Evolutionary conservation across 352 stramenopile genomes (phyloP).

Genomic region (Aphanomyces euteiches): DNA sequence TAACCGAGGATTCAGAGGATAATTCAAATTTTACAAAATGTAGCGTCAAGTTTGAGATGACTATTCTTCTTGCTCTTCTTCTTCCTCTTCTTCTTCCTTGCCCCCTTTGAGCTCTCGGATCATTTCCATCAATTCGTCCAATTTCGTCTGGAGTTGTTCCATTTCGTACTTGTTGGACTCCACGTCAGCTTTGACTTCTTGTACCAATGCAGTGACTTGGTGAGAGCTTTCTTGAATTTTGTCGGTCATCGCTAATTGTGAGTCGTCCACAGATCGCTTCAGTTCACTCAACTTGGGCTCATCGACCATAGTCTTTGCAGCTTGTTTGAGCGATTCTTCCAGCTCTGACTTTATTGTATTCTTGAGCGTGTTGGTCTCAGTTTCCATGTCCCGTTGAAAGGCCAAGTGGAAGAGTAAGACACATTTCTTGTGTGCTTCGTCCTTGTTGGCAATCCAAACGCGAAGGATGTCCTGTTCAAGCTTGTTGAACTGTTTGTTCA

Average conservation of each 20-base stretch:
- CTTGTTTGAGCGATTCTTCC: not conserved
- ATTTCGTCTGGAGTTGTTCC: constrained; percentile 13
- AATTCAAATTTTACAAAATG: too few species aligned
- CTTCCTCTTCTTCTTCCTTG: too few species aligned
- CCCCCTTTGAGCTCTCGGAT: not conserved
- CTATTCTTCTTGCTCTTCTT: too few species aligned
- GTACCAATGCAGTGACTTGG: not conserved
- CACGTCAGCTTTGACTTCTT: not conserved
- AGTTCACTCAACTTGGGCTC: constrained; percentile 18
- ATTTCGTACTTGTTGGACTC: not conserved
- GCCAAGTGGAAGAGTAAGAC: constrained; percentile 20
- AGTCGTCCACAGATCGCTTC: not conserved
- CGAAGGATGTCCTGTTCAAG: not conserved
- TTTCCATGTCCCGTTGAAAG: not conserved
- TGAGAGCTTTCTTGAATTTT: not conserved
- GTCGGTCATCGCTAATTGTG: not conserved
- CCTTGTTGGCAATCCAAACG: constrained; percentile 9
- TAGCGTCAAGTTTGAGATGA: too few species aligned
- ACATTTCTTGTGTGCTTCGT: constrained; percentile 1
- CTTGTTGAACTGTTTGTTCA: not conserved
- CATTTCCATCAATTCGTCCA: constrained; percentile 17
- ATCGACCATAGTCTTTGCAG: not conserved
- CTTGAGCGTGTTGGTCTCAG: not conserved
- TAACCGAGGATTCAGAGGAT: too few species aligned
- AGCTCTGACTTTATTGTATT: not conserved